Percentiles rank a stretch among this genome's conserved stretches.
These are phyloP conservation scores for Leptoxyphium fumago DNA, from an alignment of 2,329 filamentous ascomycete genomes.

Conservation along the genomic window DNA sequence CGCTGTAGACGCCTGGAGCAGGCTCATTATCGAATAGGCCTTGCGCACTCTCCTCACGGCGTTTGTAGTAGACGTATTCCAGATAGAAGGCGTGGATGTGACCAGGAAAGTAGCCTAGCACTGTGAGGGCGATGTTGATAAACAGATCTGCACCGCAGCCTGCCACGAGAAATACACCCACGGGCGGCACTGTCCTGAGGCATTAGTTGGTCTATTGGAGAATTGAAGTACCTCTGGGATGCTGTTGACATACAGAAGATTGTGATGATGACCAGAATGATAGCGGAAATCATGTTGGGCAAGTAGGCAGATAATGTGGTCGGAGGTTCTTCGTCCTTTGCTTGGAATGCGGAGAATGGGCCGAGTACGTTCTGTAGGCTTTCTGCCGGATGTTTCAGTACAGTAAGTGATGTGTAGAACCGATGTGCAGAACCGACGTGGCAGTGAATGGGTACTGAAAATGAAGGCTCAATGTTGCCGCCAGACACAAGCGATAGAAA, in stretches of 20 bases:
- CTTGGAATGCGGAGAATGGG: no score
- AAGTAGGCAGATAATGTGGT: no score
- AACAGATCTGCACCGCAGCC: conserved; percentile 34
- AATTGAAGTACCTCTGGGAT: not conserved
- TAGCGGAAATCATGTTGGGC: conserved; percentile 18
- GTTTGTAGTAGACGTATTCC: conserved; percentile 71
- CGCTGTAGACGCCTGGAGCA: conserved; percentile 58
- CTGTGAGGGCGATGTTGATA: conserved; percentile 32
- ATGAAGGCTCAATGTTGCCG: no score
- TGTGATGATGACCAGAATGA: conserved; percentile 31
- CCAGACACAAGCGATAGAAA: no score
- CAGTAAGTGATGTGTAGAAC: no score
- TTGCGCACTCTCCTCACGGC: conserved; percentile 45
- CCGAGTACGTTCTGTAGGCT: no score
- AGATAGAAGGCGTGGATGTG: conserved; percentile 60
- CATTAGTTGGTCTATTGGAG: conserved; percentile 1
- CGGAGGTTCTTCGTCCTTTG: no score
- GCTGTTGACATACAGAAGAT: conserved; percentile 24
- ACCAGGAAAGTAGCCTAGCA: conserved; percentile 52
- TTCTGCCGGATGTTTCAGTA: no score
- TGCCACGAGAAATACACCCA: conserved; percentile 34
- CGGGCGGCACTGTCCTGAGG: conserved; percentile 26
- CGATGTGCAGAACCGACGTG: no score
- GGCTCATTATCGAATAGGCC: conserved; percentile 40
- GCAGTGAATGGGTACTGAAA: no score